Evolutionary conservation across 1,284 basidiomycete species (phyloP), one percentile per base, ranked within the genome.

Genomic region (Malassezia caprae): DNA sequence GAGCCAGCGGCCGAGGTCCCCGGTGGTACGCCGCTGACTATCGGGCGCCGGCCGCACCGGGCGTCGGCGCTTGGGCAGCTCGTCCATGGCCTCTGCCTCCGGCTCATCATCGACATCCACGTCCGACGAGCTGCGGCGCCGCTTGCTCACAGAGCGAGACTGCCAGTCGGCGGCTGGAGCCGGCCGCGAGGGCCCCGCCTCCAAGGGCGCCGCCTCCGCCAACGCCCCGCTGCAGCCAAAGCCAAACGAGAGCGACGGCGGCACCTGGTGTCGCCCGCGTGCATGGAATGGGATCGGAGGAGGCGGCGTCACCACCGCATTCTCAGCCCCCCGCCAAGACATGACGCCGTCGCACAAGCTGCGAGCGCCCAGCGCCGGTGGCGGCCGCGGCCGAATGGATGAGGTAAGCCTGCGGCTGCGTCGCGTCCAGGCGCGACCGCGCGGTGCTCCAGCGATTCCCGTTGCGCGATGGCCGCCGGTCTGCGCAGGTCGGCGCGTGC

Each of bases 1-100:
- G 5, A 69, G 60, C 58, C 60, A 57, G 46, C 63, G 65, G 46
- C 68, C 68, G 12, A 69, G 58, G 28, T 69, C 68, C 62, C 61
- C 43, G 19, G 41, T 12, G 12, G 41, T 12, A 4, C 27, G 23
- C 23, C 41, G 41, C 13, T n/a, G 13, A 13, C n/a, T 5, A 10
- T 35, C 26, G 46, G 28, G 17, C 26, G 48, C 48, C 4, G 24
- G 28, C 4, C 27, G 31, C n/a, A 26, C 26, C 6, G 47, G 48
- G 1, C 53, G 53, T 3, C 34, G 48, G 12, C 54, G 48, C 35
- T 51, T 56, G n/a, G 54, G 6, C 4, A 46, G 21, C 15, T 44
- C 47, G 31, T 40, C 41, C 24, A 39, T 13, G 32, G 15, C 15
- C 19, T 17, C 39, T 21, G 28, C 23, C 12, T 32, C 46, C 7